Conservation (phyloP, 768 basidiomycete species). For the Lanmaoa pseudosensibilis region DNA sequence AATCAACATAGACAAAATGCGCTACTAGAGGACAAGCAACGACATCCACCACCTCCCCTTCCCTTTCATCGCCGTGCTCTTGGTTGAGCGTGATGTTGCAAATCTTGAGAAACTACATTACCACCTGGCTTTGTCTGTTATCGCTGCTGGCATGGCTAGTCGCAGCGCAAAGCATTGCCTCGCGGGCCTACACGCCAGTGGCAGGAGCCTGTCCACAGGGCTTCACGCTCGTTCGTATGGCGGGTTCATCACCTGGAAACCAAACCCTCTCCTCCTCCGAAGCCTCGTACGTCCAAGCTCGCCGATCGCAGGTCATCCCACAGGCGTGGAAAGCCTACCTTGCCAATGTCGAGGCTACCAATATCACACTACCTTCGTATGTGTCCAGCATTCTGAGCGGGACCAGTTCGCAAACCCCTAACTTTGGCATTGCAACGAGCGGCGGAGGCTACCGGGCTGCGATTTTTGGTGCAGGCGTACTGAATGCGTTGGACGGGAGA, state of each 20-base stretch:
- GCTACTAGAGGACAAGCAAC: neutral
- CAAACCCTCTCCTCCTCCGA: conserved; percentile 41
- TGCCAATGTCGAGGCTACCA: conserved; percentile 35
- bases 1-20: neutral
- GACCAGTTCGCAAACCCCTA: conserved; percentile 29
- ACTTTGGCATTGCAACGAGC: conserved; percentile 49
- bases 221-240: conserved; percentile 33
- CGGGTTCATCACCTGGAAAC: conserved; percentile 17
- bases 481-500: conserved; percentile 49
- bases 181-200: conserved; percentile 25
- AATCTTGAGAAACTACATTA: neutral
- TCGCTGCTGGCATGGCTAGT: conserved; percentile 4
- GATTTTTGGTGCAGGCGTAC: conserved; percentile 51
- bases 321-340: conserved; percentile 43
- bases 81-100: neutral
- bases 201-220: conserved; percentile 19
- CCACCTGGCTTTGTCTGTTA: conserved; percentile 15
- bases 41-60: neutral
- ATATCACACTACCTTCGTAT: conserved; percentile 34
- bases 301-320: conserved; percentile 37
- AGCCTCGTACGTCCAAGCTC: conserved; percentile 35
- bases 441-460: conserved; percentile 62
- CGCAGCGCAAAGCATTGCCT: conserved; percentile 26
- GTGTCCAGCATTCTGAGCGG: conserved; percentile 33
- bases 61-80: neutral